Evolutionary conservation across 495 filamentous ascomycete species (phyloP), one percentile per base, ranked within the genome.

Genomic region (Astrothelium macrocarpum): DNA sequence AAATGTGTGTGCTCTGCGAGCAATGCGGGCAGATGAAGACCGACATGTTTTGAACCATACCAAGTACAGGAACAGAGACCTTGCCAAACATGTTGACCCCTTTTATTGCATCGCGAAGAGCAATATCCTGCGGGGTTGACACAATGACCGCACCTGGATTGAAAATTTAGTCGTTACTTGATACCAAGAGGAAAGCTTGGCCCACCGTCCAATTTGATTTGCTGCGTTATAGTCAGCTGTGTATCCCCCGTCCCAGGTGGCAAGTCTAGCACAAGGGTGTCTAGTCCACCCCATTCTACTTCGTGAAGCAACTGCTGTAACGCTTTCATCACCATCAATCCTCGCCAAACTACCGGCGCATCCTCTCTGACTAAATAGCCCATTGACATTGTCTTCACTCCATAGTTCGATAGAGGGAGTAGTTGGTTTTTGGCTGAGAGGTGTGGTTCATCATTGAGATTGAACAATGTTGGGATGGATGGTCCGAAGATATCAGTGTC

Each of bases 401-500:
- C 95, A 77, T 97, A 97, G 71, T 94, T 96, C n/a, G 87, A 88
- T 28, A 97, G 75, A 0, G 95, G 95, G 26, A 97, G 61, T 9
- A 99, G 80, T 67, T 88, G 88, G 73, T 95, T 89, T 64, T 87
- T 60, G 2, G 49, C 11, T 53, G 65, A 65, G 32, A 68, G 62
- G 25, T 61, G 58, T 25, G 67, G 60, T 56, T 71, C 62, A 46
- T 68, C 84, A 1, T 82, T 84, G 16, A 97, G 80, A 71, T 91
- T 85, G 64, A 98, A 81, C 1, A 99, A 80, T 1, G 90, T 96
- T 1, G 94, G 94, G 64, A 99, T 90, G 1, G 90, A 95, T 1
- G 94, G 95, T 0, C 95, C 95, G 73, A 96, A 97, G 71, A 99
- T 90, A 74, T 99, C 94, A 1, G 90, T 89, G 73, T 99, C 94